phyloP scores from a whole-genome alignment of 2,329 filamentous ascomycete genomes.

The Fusarium citri region DNA sequence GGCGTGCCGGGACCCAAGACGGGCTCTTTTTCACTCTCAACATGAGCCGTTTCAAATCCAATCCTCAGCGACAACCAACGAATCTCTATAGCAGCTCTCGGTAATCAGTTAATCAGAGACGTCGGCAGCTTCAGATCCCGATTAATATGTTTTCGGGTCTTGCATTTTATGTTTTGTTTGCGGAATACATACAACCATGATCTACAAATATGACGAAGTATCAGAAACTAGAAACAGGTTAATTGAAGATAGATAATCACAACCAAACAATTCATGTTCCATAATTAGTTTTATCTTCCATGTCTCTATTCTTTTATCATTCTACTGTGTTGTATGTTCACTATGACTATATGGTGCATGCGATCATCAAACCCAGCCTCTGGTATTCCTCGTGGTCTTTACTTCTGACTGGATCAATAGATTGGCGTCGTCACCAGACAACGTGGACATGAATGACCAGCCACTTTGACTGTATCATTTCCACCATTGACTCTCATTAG shows the following conservation, averaged over 20 bases:
- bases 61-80: slow-evolving; percentile 8
- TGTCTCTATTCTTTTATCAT: background rate
- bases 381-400: slow-evolving; percentile 18
- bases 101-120: slow-evolving; percentile 14
- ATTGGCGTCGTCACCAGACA: slow-evolving; percentile 38
- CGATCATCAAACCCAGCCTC: slow-evolving; percentile 36
- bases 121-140: slow-evolving; percentile 31
- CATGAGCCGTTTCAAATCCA: slow-evolving; percentile 32
- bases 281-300: slow-evolving; percentile 4
- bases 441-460: slow-evolving; percentile 34
- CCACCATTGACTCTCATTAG: background rate
- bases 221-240: background rate
- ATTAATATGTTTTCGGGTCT: slow-evolving; percentile 13
- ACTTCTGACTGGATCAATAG: slow-evolving; percentile 26
- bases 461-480: slow-evolving; percentile 23
- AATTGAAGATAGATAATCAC: background rate
- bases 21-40: slow-evolving; percentile 13
- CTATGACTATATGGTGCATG: slow-evolving; percentile 14
- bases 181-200: slow-evolving; percentile 8
- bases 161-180: slow-evolving; percentile 16
- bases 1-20: slow-evolving; percentile 18
- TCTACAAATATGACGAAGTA: slow-evolving; percentile 22
- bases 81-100: background rate
- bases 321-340: slow-evolving; percentile 16
- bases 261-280: slow-evolving; percentile 19